phyloP scores from a whole-genome alignment of 176 grass and related monocot species.

The Secale cereale region DNA sequence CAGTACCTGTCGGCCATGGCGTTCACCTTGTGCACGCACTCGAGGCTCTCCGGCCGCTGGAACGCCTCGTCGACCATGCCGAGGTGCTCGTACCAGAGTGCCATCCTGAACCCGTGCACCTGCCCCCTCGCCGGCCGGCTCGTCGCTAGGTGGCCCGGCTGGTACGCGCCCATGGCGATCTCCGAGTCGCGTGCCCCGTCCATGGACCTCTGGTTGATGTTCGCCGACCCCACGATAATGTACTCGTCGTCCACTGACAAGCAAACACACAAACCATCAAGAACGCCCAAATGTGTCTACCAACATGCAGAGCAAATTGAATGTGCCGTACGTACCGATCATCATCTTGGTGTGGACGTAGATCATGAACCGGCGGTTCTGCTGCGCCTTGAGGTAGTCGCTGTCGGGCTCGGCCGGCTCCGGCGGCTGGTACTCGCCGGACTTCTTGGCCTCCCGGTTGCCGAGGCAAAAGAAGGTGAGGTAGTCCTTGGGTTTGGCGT shows the following conservation, averaged over 20 bases:
- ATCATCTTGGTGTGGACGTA: slow-evolving; percentile 98
- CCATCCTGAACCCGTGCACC: slow-evolving; percentile 72
- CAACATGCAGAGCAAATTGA: too few species aligned
- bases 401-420: slow-evolving; percentile 62
- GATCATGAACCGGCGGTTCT: slow-evolving; percentile 91
- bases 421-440: slow-evolving; percentile 59
- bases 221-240: slow-evolving; percentile 88
- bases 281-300: neutral
- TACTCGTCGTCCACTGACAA: slow-evolving; percentile 84
- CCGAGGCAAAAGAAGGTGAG: slow-evolving; percentile 93
- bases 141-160: slow-evolving; percentile 51
- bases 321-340: slow-evolving; percentile 44
- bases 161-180: slow-evolving; percentile 86
- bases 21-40: slow-evolving; percentile 76
- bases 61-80: slow-evolving; percentile 47
- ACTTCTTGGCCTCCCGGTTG: slow-evolving; percentile 63
- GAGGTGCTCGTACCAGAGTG: slow-evolving; percentile 78
- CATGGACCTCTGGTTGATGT: slow-evolving; percentile 94
- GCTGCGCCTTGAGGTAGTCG: slow-evolving; percentile 68
- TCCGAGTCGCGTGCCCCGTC: slow-evolving; percentile 76
- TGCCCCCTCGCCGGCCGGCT: slow-evolving; percentile 60
- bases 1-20: slow-evolving; percentile 57
- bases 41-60: slow-evolving; percentile 43
- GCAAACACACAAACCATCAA: neutral
- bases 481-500: slow-evolving; percentile 72